Conservation (phyloP, 2,329 filamentous ascomycete genomes). For the Monilinia polystroma region DNA sequence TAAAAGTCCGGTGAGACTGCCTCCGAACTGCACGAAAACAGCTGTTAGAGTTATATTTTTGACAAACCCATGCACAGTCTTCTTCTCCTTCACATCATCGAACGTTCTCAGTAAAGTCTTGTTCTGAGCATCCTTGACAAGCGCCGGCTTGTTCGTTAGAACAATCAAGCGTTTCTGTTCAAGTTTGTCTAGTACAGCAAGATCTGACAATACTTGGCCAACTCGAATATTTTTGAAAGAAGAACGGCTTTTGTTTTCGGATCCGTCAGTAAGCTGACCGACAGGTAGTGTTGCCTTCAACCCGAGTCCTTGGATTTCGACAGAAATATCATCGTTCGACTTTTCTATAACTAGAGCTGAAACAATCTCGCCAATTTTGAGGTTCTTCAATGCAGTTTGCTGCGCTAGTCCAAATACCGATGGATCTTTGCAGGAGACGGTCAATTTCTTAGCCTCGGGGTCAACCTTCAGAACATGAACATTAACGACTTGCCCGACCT, state of each 20-base stretch:
- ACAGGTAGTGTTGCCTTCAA: conserved; percentile 76
- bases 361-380: conserved; percentile 73
- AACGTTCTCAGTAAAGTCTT: conserved; percentile 70
- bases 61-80: conserved; percentile 74
- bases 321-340: conserved; percentile 69
- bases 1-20: conserved; percentile 72
- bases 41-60: conserved; percentile 79
- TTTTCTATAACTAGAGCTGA: conserved; percentile 80
- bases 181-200: conserved; percentile 86
- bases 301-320: conserved; percentile 72
- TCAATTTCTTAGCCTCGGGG: conserved; percentile 65
- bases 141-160: conserved; percentile 78
- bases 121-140: conserved; percentile 72
- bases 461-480: conserved; percentile 85
- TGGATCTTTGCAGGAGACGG: conserved; percentile 91
- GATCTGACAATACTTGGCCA: conserved; percentile 75
- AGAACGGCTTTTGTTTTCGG: conserved; percentile 71
- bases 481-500: conserved; percentile 83
- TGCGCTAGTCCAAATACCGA: conserved; percentile 72
- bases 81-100: conserved; percentile 68
- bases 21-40: conserved; percentile 85
- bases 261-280: conserved; percentile 82
- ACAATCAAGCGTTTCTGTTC: conserved; percentile 72
- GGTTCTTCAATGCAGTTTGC: conserved; percentile 71
- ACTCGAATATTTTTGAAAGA: conserved; percentile 79